phyloP scores from a whole-genome alignment of 805 yeast species.

The Metschnikowia cubensis region DNA sequence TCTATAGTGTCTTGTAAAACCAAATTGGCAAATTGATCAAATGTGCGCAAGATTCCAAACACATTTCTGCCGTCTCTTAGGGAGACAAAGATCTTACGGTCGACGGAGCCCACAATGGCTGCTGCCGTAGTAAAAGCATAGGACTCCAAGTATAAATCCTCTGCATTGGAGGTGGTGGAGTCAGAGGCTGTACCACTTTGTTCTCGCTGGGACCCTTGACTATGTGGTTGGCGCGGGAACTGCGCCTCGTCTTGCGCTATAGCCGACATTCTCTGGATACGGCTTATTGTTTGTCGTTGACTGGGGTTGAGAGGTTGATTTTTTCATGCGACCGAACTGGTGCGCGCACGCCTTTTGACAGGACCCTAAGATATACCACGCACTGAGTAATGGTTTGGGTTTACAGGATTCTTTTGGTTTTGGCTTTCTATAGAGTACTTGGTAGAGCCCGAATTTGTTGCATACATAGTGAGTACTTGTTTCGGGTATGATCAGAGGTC shows the following conservation, averaged over 20 bases:
- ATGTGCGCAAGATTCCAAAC: conserved; percentile 87
- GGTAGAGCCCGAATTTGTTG: too few relatives aligned
- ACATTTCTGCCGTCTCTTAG: conserved; percentile 86
- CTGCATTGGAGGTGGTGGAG: conserved; percentile 33
- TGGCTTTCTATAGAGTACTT: too few relatives aligned
- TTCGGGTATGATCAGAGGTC: too few relatives aligned
- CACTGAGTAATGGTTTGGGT: too few relatives aligned
- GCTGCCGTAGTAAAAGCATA: conserved; percentile 87
- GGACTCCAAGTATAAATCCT: conserved; percentile 66
- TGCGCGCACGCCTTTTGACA: not conserved
- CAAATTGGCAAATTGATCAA: conserved; percentile 91
- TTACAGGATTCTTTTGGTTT: too few relatives aligned
- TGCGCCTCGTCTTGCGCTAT: conserved; percentile 7
- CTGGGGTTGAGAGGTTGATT: not conserved
- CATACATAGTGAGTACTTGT: too few relatives aligned
- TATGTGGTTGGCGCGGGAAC: conserved; percentile 2
- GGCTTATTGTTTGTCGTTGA: not conserved
- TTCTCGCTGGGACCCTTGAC: conserved; percentile 2
- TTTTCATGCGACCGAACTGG: conserved; percentile 1
- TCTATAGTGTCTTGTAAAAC: conserved; percentile 90
- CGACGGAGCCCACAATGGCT: conserved; percentile 83
- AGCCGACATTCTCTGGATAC: conserved; percentile 8
- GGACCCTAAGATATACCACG: too few relatives aligned
- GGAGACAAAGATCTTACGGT: conserved; percentile 75
- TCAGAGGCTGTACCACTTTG: not conserved